phyloP scores from a whole-genome alignment of 345 rosid genomes.

The Abelmoschus esculentus region DNA sequence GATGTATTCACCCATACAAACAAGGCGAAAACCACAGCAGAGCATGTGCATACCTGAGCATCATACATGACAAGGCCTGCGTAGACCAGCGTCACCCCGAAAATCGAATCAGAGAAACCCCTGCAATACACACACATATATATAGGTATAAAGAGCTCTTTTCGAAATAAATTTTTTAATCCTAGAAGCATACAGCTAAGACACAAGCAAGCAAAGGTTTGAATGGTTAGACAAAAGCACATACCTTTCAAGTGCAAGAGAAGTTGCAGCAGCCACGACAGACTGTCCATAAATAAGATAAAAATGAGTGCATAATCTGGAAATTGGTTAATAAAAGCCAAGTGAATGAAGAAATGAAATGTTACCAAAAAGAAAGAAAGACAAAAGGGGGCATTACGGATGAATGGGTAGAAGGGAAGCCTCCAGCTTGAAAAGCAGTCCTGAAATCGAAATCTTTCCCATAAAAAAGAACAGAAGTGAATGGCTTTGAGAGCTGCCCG shows the following conservation, averaged over 20 bases:
- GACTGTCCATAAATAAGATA: conserved; percentile 29
- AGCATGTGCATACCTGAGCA: conserved; percentile 53
- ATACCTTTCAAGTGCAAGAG: conserved; percentile 80
- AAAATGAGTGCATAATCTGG: neutral
- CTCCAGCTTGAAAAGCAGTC: conserved; percentile 63
- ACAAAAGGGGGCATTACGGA: conserved; percentile 30
- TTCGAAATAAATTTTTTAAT: neutral
- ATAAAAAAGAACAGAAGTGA: conserved; percentile 50
- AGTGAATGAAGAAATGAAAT: neutral
- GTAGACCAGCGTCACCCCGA: conserved; percentile 68
- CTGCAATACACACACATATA: conserved; percentile 26
- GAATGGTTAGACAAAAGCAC: neutral
- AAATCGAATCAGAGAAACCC: conserved; percentile 79
- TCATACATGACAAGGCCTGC: conserved; percentile 90
- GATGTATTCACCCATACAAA: neutral
- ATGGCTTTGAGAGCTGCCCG: conserved; percentile 82
- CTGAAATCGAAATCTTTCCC: conserved; percentile 52
- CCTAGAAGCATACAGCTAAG: neutral
- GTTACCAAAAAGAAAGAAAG: neutral
- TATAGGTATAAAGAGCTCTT: neutral
- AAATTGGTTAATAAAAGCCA: neutral
- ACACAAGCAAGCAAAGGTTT: neutral
- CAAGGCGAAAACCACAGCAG: neutral
- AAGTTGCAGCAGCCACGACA: conserved; percentile 80
- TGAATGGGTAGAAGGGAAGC: conserved; percentile 95